Evolutionary conservation across 257 asterid genomes (phyloP).

Genomic region (Capsicum chinense): DNA sequence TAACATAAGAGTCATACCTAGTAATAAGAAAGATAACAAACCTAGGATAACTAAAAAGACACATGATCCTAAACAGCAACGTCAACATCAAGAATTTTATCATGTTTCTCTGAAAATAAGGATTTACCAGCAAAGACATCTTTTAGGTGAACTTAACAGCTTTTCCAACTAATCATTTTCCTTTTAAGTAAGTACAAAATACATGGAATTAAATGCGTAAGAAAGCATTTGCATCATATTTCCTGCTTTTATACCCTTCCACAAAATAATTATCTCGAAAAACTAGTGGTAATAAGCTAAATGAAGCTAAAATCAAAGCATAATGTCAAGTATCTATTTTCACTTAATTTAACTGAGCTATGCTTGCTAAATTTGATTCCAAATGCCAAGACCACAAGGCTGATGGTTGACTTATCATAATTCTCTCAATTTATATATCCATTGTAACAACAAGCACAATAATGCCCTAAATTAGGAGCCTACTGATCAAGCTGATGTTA

Average conservation of each 20-base stretch:
- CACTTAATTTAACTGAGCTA: constrained; percentile 12
- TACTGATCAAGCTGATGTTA: background rate
- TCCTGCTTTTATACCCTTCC: background rate
- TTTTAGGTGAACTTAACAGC: background rate
- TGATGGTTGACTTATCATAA: background rate
- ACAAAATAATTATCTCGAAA: background rate
- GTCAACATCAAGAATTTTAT: background rate
- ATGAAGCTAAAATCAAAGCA: background rate
- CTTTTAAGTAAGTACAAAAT: background rate
- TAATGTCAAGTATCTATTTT: background rate
- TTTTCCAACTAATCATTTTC: background rate
- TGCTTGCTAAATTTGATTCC: background rate
- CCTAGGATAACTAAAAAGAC: background rate
- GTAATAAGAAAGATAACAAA: background rate
- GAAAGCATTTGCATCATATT: background rate
- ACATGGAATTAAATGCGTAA: background rate
- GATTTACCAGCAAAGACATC: background rate
- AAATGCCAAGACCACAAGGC: background rate
- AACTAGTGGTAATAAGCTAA: background rate
- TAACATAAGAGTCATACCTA: background rate
- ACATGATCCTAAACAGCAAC: background rate
- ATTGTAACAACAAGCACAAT: constrained; percentile 18
- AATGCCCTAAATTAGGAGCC: background rate
- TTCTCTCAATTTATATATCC: background rate
- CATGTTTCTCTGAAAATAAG: constrained; percentile 4